These are phyloP conservation scores for Tetrahymena malaccensis DNA, from an alignment of 73 alveolate genomes.

Conservation along the genomic window DNA sequence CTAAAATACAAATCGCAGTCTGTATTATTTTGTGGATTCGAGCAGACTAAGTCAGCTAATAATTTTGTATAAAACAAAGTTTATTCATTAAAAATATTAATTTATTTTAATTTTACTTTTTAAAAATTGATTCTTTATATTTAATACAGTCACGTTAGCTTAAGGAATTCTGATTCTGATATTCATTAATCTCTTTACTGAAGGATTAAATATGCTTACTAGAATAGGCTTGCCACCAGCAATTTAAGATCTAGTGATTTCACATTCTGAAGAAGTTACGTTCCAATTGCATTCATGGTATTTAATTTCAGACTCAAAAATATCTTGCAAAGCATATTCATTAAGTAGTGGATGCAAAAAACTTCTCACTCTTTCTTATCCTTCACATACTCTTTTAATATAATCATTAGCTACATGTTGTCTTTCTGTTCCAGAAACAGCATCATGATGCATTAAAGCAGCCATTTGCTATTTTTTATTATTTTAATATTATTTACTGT, in stretches of 20 bases:
- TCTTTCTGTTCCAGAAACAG: slow-evolving; percentile 83
- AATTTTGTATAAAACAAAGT: background rate
- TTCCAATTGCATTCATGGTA: background rate
- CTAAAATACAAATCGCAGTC: background rate
- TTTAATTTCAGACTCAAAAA: background rate
- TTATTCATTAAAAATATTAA: background rate
- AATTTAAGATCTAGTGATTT: background rate
- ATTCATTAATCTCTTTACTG: background rate
- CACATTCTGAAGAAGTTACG: background rate
- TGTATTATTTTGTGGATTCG: background rate
- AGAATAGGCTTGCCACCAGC: background rate
- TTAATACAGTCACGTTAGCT: background rate
- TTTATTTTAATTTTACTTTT: background rate
- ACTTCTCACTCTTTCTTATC: background rate
- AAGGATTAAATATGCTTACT: background rate
- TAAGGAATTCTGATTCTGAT: background rate
- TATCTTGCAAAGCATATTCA: background rate
- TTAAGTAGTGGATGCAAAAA: background rate
- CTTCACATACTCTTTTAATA: slow-evolving; percentile 1
- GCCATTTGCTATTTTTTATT: slow-evolving; percentile 17
- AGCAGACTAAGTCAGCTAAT: background rate
- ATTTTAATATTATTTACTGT: background rate
- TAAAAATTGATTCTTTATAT: background rate
- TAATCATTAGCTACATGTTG: slow-evolving; percentile 71
- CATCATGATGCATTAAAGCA: slow-evolving; percentile 71